A percentile compares a stretch with the other conserved stretches of the same genome.
phyloP scores from a whole-genome alignment of 192 early-diverging fungal species.

The Coemansia sp. region DNA sequence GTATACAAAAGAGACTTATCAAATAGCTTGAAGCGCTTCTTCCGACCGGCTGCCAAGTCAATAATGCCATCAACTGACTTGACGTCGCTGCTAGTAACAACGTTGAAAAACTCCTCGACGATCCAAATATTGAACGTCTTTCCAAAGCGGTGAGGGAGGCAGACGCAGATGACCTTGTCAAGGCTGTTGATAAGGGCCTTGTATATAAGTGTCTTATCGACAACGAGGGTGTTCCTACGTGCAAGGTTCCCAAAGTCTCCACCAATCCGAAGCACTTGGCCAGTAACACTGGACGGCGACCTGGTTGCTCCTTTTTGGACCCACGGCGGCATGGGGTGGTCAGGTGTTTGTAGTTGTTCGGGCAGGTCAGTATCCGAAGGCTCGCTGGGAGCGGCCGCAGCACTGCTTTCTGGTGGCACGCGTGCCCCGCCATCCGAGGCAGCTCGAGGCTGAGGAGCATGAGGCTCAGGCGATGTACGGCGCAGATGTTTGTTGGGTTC shows the following conservation, averaged over 20 bases:
- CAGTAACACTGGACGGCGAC: background rate
- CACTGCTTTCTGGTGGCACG: background rate
- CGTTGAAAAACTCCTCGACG: slow-evolving; percentile 29
- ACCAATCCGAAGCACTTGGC: background rate
- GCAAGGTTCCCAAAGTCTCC: slow-evolving; percentile 14
- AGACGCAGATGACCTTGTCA: background rate
- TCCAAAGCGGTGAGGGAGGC: slow-evolving; percentile 21
- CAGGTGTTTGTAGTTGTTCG: background rate
- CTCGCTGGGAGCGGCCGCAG: background rate
- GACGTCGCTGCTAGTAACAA: background rate
- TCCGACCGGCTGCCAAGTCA: background rate
- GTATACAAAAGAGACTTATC: too few relatives aligned
- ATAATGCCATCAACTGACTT: background rate
- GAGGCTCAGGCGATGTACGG: background rate
- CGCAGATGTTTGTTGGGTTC: background rate
- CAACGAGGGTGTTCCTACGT: slow-evolving; percentile 3
- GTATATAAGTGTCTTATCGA: slow-evolving; percentile 19
- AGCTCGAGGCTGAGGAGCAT: background rate
- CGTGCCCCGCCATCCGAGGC: background rate
- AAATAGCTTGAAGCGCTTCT: background rate
- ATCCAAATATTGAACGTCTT: slow-evolving; percentile 31
- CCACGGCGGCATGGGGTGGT: background rate
- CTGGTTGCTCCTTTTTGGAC: background rate
- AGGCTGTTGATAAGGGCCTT: background rate
- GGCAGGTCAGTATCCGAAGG: background rate